phyloP scores from a whole-genome alignment of 495 filamentous ascomycete genomes.

The Clohesyomyces aquaticus region DNA sequence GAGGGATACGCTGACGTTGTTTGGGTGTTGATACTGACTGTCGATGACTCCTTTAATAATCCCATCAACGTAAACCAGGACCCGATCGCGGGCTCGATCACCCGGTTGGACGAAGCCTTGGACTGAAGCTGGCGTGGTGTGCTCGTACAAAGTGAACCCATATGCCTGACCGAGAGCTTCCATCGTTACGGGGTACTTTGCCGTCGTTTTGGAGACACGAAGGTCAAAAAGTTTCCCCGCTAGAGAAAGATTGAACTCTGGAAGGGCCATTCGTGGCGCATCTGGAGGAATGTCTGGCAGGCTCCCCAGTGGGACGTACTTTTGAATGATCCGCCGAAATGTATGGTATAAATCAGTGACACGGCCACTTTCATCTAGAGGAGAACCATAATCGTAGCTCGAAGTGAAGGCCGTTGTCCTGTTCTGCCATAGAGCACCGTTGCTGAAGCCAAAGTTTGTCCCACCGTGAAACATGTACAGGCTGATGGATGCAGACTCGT shows the following conservation, averaged over 20 bases:
- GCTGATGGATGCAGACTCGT: slow-evolving; percentile 50
- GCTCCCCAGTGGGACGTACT: slow-evolving; percentile 43
- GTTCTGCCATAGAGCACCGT: slow-evolving; percentile 52
- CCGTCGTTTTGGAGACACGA: not conserved
- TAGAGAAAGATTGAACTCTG: slow-evolving; percentile 38
- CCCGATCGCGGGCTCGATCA: slow-evolving; percentile 50
- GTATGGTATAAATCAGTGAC: slow-evolving; percentile 50
- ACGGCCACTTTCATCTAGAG: slow-evolving; percentile 55
- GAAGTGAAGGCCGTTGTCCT: slow-evolving; percentile 48
- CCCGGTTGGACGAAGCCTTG: slow-evolving; percentile 47
- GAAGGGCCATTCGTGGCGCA: slow-evolving; percentile 43
- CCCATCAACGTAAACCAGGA: slow-evolving; percentile 54
- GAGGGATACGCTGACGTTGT: slow-evolving; percentile 44
- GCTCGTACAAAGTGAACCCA: slow-evolving; percentile 52
- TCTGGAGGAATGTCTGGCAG: slow-evolving; percentile 45
- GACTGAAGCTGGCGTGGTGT: slow-evolving; percentile 38
- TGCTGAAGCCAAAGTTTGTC: slow-evolving; percentile 54
- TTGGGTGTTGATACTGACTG: slow-evolving; percentile 48
- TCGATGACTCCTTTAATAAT: slow-evolving; percentile 51
- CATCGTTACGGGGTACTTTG: slow-evolving; percentile 47
- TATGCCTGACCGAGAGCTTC: slow-evolving; percentile 51
- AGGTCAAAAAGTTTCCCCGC: slow-evolving; percentile 24
- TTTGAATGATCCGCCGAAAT: slow-evolving; percentile 47
- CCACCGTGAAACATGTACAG: slow-evolving; percentile 56
- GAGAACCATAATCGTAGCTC: slow-evolving; percentile 56